phyloP scores from a whole-genome alignment of 805 yeast species.

The Isabelozyma pseudorhagii region DNA sequence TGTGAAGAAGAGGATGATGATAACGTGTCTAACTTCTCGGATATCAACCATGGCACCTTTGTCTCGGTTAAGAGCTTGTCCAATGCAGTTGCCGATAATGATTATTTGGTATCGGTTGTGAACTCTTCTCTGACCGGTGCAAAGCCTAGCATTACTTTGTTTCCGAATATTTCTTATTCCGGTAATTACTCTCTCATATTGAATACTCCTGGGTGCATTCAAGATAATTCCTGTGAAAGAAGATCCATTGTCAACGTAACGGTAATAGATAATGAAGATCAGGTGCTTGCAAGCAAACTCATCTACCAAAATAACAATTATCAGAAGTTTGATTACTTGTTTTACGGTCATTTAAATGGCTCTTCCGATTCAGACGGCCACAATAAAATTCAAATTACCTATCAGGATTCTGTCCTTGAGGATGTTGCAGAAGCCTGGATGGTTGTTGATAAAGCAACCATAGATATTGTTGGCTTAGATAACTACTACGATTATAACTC shows the following conservation, averaged over 20 bases:
- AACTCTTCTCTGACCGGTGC: constrained; percentile 15
- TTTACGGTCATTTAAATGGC: constrained; percentile 62
- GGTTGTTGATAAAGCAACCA: constrained; percentile 69
- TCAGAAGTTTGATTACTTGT: constrained; percentile 78
- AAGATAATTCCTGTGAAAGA: constrained; percentile 60
- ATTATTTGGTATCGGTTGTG: constrained; percentile 30
- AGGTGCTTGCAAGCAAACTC: constrained; percentile 36
- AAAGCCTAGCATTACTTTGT: constrained; percentile 46
- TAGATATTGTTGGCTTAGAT: constrained; percentile 48
- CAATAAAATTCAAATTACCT: constrained; percentile 28
- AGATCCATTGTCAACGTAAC: constrained; percentile 83
- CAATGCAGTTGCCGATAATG: constrained; percentile 28
- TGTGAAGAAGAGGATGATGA: constrained; percentile 42
- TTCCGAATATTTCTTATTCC: constrained; percentile 65
- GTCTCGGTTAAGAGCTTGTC: constrained; percentile 19
- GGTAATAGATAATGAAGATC: constrained; percentile 48
- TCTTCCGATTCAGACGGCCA: constrained; percentile 20
- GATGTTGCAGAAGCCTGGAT: constrained; percentile 36
- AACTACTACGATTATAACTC: constrained; percentile 23
- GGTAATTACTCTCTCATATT: constrained; percentile 73
- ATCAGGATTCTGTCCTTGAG: constrained; percentile 16
- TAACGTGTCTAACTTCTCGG: constrained; percentile 20
- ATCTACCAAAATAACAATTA: constrained; percentile 79
- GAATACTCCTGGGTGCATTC: constrained; percentile 84
- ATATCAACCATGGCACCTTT: constrained; percentile 26